Evolutionary conservation across 768 basidiomycete genomes (phyloP), one percentile per base, ranked within the genome.

Genomic region (Mycena rebaudengoi): DNA sequence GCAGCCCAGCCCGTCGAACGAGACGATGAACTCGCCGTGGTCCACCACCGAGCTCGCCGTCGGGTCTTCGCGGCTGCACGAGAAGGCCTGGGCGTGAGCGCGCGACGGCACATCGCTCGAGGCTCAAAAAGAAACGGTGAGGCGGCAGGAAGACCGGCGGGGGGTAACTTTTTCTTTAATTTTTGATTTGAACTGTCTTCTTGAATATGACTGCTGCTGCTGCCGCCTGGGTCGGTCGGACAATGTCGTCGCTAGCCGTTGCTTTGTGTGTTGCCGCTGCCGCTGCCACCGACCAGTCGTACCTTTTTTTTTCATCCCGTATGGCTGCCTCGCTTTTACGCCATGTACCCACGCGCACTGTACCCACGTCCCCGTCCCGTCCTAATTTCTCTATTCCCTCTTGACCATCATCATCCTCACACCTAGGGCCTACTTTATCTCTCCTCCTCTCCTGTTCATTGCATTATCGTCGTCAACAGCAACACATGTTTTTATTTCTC

Each of bases 11-110:
- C 84, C 86, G 5, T 85, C 83, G 28, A 82, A 85, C 65, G 88
- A 89, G 61, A 80, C 80, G 72, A 76, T 79, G 55, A 85, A 82
- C 72, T 82, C 84, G 7, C 85, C 88, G 21, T 91, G 90, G 90
- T 78, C 83, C 7, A 79, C 83, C 53, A 80, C 83, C 5, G 87
- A 88, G 61, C 75, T 87, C 49, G 73, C 80, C 10, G 76, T 86
- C 28, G 83, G 83, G 37, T 75, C 77, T 25, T 83, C 84, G 52
- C 83, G 87, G 64, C 78, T 88, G 43, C 74, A 85, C 65, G 89
- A 90, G 67, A 86, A 86, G 74, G 81, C 85, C n/a, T 87, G 86
- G 84, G 84, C 81, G 64, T 87, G 73, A 83, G 70, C 61, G 11
- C 18, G 29, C n/a, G 41, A 16, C 37, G 40, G 60, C 29, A 44